Evolutionary conservation across 2,329 filamentous ascomycete genomes (phyloP).

Genomic region (Pseudovirgaria hyperparasitica): DNA sequence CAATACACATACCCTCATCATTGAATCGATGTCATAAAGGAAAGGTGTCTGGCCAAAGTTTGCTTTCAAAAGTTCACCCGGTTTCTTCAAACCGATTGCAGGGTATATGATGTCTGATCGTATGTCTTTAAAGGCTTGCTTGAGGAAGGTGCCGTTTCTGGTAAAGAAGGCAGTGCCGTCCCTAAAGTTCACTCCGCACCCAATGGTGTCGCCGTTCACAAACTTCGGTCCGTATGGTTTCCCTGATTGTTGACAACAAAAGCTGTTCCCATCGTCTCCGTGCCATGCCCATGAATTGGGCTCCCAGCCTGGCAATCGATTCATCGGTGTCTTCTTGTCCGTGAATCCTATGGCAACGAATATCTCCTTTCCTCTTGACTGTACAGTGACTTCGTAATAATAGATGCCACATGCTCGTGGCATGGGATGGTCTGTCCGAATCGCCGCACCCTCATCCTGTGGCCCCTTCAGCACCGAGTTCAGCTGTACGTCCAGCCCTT

Average conservation of each 20-base stretch:
- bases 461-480: conserved; percentile 40
- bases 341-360: conserved; percentile 51
- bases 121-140: conserved; percentile 60
- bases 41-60: conserved; percentile 65
- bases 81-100: conserved; percentile 53
- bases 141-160: conserved; percentile 43
- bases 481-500: conserved; percentile 60
- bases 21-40: conserved; percentile 77
- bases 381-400: conserved; percentile 69
- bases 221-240: conserved; percentile 50
- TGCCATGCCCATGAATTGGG: conserved; percentile 54
- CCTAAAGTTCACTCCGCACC: conserved; percentile 52
- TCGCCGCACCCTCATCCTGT: conserved; percentile 63
- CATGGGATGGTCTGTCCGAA: conserved; percentile 77
- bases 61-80: conserved; percentile 42
- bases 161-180: conserved; percentile 52
- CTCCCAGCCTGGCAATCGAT: conserved; percentile 53
- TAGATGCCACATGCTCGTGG: conserved; percentile 85
- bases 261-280: conserved; percentile 53
- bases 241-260: conserved; percentile 43
- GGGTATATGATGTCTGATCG: conserved; percentile 52
- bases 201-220: conserved; percentile 45
- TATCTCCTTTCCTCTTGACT: conserved; percentile 56
- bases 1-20: conserved; percentile 58
- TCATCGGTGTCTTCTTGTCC: conserved; percentile 43